A percentile compares a stretch with the other conserved stretches of the same genome.
Evolutionary conservation across 805 yeast genomes (phyloP).

Genomic region (Saccharomycopsis vini): DNA sequence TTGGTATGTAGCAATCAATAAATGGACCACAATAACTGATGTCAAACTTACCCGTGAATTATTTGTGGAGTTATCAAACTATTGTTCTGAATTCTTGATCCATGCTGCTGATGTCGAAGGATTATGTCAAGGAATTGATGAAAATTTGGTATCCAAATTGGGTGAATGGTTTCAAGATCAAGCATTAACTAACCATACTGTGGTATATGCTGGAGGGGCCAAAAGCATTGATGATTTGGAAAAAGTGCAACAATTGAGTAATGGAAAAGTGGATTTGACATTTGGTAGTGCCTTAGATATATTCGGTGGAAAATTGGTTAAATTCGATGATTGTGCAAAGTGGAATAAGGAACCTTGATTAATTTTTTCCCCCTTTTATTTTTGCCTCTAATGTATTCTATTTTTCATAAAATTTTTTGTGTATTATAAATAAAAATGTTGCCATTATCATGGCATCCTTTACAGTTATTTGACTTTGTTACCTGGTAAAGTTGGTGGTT

Average conservation of each 20-base stretch:
- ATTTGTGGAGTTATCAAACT: constrained; percentile 44
- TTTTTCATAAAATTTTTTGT: too few relatives aligned
- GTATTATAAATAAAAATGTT: too few relatives aligned
- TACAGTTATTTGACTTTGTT: too few relatives aligned
- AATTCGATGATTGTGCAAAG: constrained; percentile 59
- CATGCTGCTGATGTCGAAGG: constrained; percentile 99
- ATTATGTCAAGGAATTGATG: constrained; percentile 85
- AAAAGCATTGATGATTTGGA: constrained; percentile 59
- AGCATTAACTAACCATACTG: constrained; percentile 27
- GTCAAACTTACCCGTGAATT: constrained; percentile 46
- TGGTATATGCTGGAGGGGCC: constrained; percentile 98
- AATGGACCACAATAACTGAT: constrained; percentile 88
- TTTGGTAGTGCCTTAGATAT: constrained; percentile 90
- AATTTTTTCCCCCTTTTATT: too few relatives aligned
- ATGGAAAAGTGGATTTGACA: constrained; percentile 83
- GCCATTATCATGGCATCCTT: too few relatives aligned
- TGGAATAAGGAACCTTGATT: constrained; percentile 49
- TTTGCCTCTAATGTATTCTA: too few relatives aligned
- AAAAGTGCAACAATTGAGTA: constrained; percentile 57
- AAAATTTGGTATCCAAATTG: constrained; percentile 56
- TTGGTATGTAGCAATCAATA: constrained; percentile 97
- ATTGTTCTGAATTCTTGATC: constrained; percentile 79
- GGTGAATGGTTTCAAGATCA: constrained; percentile 58
- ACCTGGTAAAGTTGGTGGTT: too few relatives aligned
- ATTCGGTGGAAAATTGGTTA: constrained; percentile 82